Evolutionary conservation across 495 filamentous ascomycete genomes (phyloP), one percentile per base, ranked within the genome.

Genomic region (Annulohypoxylon nitens): DNA sequence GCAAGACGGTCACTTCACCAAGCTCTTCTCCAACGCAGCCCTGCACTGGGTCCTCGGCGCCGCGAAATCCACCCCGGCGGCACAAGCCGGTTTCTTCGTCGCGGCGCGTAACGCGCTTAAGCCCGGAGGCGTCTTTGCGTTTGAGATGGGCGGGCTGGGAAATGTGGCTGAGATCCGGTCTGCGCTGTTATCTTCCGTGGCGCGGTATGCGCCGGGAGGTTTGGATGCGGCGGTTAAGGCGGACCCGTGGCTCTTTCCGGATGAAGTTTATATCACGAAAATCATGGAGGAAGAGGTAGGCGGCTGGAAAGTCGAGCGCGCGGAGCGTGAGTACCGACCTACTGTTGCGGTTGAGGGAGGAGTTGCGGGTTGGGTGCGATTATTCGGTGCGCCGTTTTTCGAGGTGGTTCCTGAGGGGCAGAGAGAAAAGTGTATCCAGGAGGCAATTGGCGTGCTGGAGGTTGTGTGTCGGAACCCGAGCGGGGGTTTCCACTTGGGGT

Each of bases 1-100:
- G 0, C 79, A 80, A 30, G 48, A 39, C 1, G 70, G 65, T 39
- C 20, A 65, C 70, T 85, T 81, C 83, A 87, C 87, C 70, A 93
- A 93, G 77, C 83, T 92, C 69, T 92, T 94, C 77, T 93, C 90
- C 45, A 94, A 94, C 74, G 92, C 92, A 0, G 93, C 92, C 0
- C 79, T 94, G 45, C 92, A 95, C 81, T 95, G 92, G 92, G 90
- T 95, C 75, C 84, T 94, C 20, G 84, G 63, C 16, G 76, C 63
- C 61, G 78, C 43, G 76, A 82, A 45, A 66, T 69, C 64, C 2
- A 66, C 73, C 57, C 66, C 72, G 1, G 64, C 39, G 26, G 26
- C 14, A 0, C 72, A 70, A 36, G 36, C 43, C 1, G n/a, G 8
- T 1, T 81, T 85, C 73, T 85, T 94, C 70, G 69, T 66, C 2